A percentile compares a stretch with the other conserved stretches of the same genome.
These are phyloP conservation scores for Ajuga chamaepitys DNA, from an alignment of 257 asterid species.

Conservation along the genomic window DNA sequence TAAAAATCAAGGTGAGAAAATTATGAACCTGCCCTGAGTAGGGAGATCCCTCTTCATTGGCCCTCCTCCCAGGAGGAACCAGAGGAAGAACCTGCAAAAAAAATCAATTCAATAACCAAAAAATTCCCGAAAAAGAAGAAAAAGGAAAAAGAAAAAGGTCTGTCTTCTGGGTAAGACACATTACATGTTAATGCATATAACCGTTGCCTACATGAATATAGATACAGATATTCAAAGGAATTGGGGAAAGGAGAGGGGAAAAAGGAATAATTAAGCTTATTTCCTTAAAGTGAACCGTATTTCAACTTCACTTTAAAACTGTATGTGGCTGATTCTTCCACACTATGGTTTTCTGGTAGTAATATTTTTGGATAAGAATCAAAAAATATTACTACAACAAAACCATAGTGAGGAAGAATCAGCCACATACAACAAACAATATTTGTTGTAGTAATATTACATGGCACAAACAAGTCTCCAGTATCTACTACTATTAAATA, in stretches of 20 bases:
- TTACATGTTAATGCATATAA: not conserved
- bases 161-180: not conserved
- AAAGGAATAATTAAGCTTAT: not conserved
- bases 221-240: not conserved
- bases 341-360: not conserved
- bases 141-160: too few relatives aligned
- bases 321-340: not conserved
- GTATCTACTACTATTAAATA: not conserved
- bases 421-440: too few relatives aligned
- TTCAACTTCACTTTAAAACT: not conserved
- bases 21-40: conserved; percentile 85
- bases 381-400: too few relatives aligned
- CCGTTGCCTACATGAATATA: not conserved
- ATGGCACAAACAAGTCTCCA: not conserved
- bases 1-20: not conserved
- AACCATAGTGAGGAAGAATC: too few relatives aligned
- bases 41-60: conserved; percentile 88
- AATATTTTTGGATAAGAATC: not conserved
- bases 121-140: not conserved
- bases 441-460: not conserved
- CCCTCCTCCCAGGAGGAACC: conserved; percentile 95
- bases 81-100: conserved; percentile 94
- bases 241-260: too few relatives aligned
- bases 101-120: not conserved
- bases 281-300: not conserved